Base-by-base conservation (phyloP, 495 filamentous ascomycete genomes). In the Amniculicola lignicola region DNA sequence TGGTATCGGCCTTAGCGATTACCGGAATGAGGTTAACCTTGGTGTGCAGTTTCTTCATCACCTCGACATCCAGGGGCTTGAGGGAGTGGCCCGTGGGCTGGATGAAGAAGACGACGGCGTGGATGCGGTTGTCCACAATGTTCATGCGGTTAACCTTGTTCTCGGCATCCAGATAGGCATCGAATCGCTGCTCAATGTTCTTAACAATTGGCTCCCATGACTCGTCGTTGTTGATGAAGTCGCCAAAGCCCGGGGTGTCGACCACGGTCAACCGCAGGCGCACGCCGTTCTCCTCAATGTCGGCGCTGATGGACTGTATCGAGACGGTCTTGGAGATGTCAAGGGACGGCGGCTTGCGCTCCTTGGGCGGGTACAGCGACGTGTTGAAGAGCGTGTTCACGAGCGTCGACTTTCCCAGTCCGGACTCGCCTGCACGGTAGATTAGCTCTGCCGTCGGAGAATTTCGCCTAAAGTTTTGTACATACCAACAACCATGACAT, bases 71-170 rank as follows among this genome's bases (percentile, higher is more conserved):
- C 62, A 98, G 76, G 46, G 94, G 94, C 86, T 98, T 98, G 67
- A 98, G 78, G n/a, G 94, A 93, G 79, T 98, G 93, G 46, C 93
- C 93, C 35, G 93, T 98, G 50, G 93, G 93, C 75, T 98, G 93
- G 65, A 98, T 95, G 78, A 98, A 98, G 82, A 95, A 98, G 43
- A 98, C 93, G 67, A 93, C 96, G 22, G 93, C 92, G 67, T 98
- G 93, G 54, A 98, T 89, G 65, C 93, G 87, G 81, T 96, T 97
- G 75, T 98, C 93, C 48, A 97, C 83, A 71, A 97, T 97, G 81
- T 98, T 98, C 81, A 94, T 94, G 59, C 93, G 87, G 79, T 98
- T 98, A 69, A 98, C 89, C 85, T 96, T 98, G 82, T 98, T 97
- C 79, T 98, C 93, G 38, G 93, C 92, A 75, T 98, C 94, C 21